phyloP scores from a whole-genome alignment of 495 filamentous ascomycete genomes.

The Massariosphaeria phaeospora region DNA sequence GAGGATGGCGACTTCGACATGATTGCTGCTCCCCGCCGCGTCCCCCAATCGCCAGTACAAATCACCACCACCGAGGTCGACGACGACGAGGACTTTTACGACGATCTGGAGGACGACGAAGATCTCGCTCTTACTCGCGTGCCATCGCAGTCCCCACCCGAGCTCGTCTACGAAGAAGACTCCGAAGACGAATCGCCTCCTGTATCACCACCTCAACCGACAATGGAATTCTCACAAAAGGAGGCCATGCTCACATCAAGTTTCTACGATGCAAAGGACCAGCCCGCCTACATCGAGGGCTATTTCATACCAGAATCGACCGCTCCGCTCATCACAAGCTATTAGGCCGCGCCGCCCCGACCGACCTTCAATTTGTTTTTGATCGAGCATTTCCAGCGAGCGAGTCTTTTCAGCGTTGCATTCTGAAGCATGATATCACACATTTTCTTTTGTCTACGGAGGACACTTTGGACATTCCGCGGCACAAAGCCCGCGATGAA shows the following conservation, averaged over 20 bases:
- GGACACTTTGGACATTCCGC: slow-evolving; percentile 6
- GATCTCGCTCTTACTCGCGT: slow-evolving; percentile 63
- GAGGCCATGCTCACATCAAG: slow-evolving; percentile 52
- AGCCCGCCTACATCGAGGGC: slow-evolving; percentile 26
- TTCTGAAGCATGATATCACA: slow-evolving; percentile 11
- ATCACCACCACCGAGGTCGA: slow-evolving; percentile 35
- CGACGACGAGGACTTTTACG: slow-evolving; percentile 58
- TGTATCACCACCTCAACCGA: slow-evolving; percentile 68
- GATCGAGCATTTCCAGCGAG: slow-evolving; percentile 22
- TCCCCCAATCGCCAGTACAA: slow-evolving; percentile 39
- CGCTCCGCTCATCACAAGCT: slow-evolving; percentile 35
- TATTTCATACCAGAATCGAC: slow-evolving; percentile 34
- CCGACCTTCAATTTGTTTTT: slow-evolving; percentile 26
- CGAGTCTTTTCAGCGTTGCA: slow-evolving; percentile 16
- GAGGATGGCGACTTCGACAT: slow-evolving; percentile 37
- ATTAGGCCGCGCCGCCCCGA: slow-evolving; percentile 3
- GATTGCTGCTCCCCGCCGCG: slow-evolving; percentile 37
- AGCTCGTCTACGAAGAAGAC: slow-evolving; percentile 68
- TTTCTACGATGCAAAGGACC: slow-evolving; percentile 41
- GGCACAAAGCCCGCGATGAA: slow-evolving; percentile 8
- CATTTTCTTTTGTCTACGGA: slow-evolving; percentile 5
- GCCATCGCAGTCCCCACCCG: slow-evolving; percentile 68
- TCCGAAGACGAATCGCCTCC: slow-evolving; percentile 75
- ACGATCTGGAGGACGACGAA: slow-evolving; percentile 61
- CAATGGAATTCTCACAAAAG: slow-evolving; percentile 66